phyloP scores from a whole-genome alignment of 2,329 filamentous ascomycete genomes.

The Fusarium lyarnte region DNA sequence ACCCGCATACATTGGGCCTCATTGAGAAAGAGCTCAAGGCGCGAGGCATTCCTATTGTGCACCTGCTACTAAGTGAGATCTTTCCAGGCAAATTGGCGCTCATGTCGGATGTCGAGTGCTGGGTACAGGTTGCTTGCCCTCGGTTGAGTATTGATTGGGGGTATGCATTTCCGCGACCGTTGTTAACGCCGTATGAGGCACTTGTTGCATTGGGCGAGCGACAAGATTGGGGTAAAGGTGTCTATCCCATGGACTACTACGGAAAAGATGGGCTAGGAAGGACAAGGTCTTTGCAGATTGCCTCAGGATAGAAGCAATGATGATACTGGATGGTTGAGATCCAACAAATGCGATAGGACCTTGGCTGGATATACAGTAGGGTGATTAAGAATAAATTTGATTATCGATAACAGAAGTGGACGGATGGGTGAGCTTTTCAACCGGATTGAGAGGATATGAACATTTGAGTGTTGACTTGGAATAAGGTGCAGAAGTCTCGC shows the following conservation, averaged over 20 bases:
- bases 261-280: constrained; percentile 89
- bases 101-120: constrained; percentile 95
- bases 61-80: constrained; percentile 90
- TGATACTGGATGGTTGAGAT: constrained; percentile 1
- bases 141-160: constrained; percentile 98
- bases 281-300: constrained; percentile 63
- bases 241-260: constrained; percentile 99
- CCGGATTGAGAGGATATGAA: background rate
- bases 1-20: constrained; percentile 88
- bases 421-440: background rate
- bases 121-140: constrained; percentile 99
- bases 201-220: constrained; percentile 85
- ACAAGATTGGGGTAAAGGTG: constrained; percentile 77
- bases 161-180: constrained; percentile 88
- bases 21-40: constrained; percentile 81
- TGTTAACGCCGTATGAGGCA: constrained; percentile 95
- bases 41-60: constrained; percentile 81
- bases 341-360: background rate
- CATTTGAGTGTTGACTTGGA: background rate
- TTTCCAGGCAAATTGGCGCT: constrained; percentile 94
- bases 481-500: background rate
- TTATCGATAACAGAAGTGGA: background rate
- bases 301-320: constrained; percentile 25
- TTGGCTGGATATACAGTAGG: background rate
- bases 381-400: background rate